Percentiles rank a stretch among this genome's conserved stretches.
Conservation (phyloP, 257 asterid genomes). For the Catharanthus roseus region DNA sequence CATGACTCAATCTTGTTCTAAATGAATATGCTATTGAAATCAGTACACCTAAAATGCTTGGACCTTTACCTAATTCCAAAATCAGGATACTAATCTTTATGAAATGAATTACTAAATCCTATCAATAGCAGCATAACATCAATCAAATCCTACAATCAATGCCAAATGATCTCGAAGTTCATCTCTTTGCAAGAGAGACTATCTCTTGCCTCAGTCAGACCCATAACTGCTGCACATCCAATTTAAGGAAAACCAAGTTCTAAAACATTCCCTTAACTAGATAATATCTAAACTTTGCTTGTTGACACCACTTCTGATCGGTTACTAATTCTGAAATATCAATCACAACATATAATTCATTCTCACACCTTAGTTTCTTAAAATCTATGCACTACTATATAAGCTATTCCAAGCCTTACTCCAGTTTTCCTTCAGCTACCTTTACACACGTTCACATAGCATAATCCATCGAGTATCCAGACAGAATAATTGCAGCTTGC, state of each 20-base stretch:
- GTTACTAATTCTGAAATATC: not conserved
- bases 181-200: not conserved
- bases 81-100: not conserved
- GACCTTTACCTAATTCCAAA: not conserved
- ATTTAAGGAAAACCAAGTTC: not conserved
- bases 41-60: not conserved
- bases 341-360: not conserved
- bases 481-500: not conserved
- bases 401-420: not conserved
- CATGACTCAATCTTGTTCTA: not conserved
- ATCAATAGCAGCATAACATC: not conserved
- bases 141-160: not conserved
- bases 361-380: not conserved
- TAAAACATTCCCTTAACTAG: not conserved
- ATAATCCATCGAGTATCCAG: not conserved
- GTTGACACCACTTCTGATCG: not conserved
- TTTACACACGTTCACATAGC: not conserved
- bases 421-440: not conserved
- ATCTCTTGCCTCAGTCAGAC: not conserved
- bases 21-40: not conserved
- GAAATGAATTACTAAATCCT: not conserved
- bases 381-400: not conserved
- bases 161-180: conserved; percentile 1
- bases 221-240: not conserved
- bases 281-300: not conserved